Conservation (phyloP, 2,329 filamentous ascomycete genomes). For the Rutstroemia sp. region DNA sequence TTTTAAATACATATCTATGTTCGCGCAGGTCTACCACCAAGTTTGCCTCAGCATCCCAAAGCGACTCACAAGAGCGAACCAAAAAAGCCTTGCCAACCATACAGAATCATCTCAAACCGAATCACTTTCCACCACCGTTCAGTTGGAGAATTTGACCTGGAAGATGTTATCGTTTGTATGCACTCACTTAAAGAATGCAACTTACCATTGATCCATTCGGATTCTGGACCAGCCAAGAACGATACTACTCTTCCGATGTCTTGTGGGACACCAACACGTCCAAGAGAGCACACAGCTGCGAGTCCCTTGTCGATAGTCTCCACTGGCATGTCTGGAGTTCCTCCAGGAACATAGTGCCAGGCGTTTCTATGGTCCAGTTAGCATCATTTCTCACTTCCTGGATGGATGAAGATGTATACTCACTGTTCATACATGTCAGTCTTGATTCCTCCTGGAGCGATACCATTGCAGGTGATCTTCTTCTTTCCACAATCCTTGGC, state of each 20-base stretch:
- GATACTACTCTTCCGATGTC: constrained; percentile 60
- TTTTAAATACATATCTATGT: neutral
- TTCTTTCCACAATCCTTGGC: constrained; percentile 50
- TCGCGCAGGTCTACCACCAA: too few relatives aligned
- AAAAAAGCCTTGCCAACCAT: neutral
- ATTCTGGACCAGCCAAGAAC: constrained; percentile 48
- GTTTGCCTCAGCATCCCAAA: neutral
- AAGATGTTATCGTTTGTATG: neutral
- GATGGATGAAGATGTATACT: neutral
- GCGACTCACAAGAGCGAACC: neutral
- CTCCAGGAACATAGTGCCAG: constrained; percentile 52
- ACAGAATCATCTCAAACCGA: neutral
- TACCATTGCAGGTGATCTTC: constrained; percentile 59
- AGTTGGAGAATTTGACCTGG: constrained; percentile 11
- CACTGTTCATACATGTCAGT: constrained; percentile 58
- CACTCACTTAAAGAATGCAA: neutral
- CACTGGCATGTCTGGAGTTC: constrained; percentile 41
- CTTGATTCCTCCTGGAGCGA: constrained; percentile 60
- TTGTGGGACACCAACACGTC: constrained; percentile 57
- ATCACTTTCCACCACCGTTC: constrained; percentile 11
- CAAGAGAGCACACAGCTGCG: constrained; percentile 53
- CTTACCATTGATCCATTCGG: constrained; percentile 34
- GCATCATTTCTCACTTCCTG: neutral
- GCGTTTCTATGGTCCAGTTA: constrained; percentile 35
- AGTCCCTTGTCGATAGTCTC: constrained; percentile 47